Percentiles rank a stretch among this genome's conserved stretches.
Conservation (phyloP, 306 rosid genomes). For the Pachyrhizus erosus region DNA sequence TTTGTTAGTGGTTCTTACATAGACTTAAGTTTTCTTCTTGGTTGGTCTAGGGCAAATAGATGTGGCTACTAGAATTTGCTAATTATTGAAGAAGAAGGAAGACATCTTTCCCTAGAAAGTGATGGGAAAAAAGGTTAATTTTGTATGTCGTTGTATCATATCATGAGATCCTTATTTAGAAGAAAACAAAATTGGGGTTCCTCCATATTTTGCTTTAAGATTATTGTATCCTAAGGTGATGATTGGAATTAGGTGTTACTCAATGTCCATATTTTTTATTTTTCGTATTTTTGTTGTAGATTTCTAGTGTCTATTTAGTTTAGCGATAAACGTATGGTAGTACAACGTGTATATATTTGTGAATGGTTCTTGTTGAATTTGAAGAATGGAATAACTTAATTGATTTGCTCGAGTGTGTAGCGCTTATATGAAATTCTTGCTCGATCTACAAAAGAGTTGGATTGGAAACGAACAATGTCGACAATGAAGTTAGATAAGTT, state of each 20-base stretch:
- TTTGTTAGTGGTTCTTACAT: constrained; percentile 31
- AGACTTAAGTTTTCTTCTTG: constrained; percentile 29
- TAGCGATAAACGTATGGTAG: constrained; percentile 4
- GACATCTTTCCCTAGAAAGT: constrained; percentile 95
- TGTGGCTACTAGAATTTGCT: constrained; percentile 71
- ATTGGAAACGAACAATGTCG: no score
- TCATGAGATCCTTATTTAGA: constrained; percentile 96
- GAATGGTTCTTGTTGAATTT: neutral
- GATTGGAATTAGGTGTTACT: constrained; percentile 13
- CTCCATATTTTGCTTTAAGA: no score
- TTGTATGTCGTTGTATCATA: constrained; percentile 94
- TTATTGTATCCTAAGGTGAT: constrained; percentile 94
- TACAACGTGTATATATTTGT: neutral
- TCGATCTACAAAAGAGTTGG: no score
- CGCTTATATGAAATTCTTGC: no score
- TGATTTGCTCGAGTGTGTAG: neutral
- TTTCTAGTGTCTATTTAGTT: constrained; percentile 23
- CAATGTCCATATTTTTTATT: constrained; percentile 3
- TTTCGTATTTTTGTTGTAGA: constrained; percentile 9
- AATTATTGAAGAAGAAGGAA: constrained; percentile 91
- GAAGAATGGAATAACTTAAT: neutral
- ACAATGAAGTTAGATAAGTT: no score
- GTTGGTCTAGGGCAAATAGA: constrained; percentile 63
- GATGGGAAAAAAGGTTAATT: constrained; percentile 98
- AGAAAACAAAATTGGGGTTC: constrained; percentile 95